Conservation (phyloP, 2,329 filamentous ascomycete species). For the Blumeria hordei region DNA sequence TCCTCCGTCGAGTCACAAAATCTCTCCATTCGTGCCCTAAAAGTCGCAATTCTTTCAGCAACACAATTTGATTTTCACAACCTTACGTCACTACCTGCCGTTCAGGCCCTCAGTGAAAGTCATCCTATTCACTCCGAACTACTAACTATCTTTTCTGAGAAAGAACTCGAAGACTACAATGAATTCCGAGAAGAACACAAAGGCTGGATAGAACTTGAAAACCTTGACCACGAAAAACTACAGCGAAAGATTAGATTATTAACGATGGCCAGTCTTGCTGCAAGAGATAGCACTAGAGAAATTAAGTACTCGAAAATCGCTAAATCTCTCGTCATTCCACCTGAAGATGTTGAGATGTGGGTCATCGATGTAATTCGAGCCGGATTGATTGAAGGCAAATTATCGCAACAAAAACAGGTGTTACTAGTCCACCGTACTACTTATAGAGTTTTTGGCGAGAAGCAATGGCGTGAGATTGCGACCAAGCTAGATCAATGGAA, state of each 20-base stretch:
- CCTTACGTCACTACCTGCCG: conserved; percentile 43
- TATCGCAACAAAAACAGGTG: conserved; percentile 75
- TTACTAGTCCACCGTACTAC: conserved; percentile 92
- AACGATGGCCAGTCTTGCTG: conserved; percentile 74
- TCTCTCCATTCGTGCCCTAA: conserved; percentile 40
- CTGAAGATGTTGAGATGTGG: conserved; percentile 87
- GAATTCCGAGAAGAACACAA: conserved; percentile 86
- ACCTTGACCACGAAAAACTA: conserved; percentile 46
- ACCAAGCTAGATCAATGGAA: conserved; percentile 82
- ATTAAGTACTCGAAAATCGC: conserved; percentile 73
- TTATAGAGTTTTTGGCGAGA: conserved; percentile 90
- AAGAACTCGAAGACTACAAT: conserved; percentile 84
- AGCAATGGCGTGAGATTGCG: conserved; percentile 92
- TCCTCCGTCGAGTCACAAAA: conserved; percentile 34
- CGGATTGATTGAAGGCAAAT: conserved; percentile 84
- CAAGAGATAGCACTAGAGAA: conserved; percentile 59
- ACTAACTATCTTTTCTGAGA: conserved; percentile 83
- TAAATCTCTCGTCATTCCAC: conserved; percentile 59
- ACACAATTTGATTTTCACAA: conserved; percentile 52
- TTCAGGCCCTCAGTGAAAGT: conserved; percentile 69
- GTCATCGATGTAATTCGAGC: conserved; percentile 95
- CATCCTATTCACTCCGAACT: conserved; percentile 74
- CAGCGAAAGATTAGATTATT: conserved; percentile 92
- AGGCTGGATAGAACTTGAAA: conserved; percentile 57
- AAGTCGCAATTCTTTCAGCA: conserved; percentile 39